These are phyloP conservation scores for Penicillium sp. DNA, from an alignment of 2,329 filamentous ascomycete genomes.

Conservation along the genomic window DNA sequence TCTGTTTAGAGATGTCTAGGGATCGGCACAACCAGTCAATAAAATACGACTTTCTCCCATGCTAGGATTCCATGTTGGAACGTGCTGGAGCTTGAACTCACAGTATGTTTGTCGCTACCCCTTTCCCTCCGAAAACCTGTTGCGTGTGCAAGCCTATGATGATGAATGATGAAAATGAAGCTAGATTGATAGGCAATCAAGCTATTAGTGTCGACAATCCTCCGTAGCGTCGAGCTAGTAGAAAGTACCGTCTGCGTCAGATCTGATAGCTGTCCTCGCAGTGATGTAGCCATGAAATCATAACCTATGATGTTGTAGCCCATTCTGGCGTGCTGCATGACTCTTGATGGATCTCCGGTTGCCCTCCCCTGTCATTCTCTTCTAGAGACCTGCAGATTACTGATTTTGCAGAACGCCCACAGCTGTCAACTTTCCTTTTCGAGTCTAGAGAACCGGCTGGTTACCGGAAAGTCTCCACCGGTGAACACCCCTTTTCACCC, in stretches of 20 bases:
- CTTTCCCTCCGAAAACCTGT: not conserved
- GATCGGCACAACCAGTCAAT: not conserved
- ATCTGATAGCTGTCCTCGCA: conserved; percentile 12
- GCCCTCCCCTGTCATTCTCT: not conserved
- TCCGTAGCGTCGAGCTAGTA: conserved; percentile 12
- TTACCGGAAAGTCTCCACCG: conserved; percentile 22
- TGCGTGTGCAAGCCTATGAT: not conserved
- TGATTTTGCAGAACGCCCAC: conserved; percentile 16
- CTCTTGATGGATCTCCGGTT: not conserved
- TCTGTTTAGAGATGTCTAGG: conserved; percentile 1
- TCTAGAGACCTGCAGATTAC: not conserved
- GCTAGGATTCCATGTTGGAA: conserved; percentile 14
- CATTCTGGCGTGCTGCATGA: conserved; percentile 8
- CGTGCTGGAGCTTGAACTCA: conserved; percentile 17
- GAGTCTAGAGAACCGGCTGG: conserved; percentile 29
- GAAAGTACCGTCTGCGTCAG: not conserved
- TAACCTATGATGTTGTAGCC: not conserved
- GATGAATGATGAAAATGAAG: not conserved
- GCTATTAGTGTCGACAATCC: no score
- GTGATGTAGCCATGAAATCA: not conserved
- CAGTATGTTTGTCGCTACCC: conserved; percentile 8
- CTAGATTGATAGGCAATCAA: not conserved
- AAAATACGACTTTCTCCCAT: conserved; percentile 1
- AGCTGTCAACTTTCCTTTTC: conserved; percentile 31
- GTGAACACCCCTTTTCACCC: conserved; percentile 10